Percentiles rank a stretch among this genome's conserved stretches.
Evolutionary conservation across 192 early-diverging fungal species (phyloP).

Genomic region (Backusella circina): DNA sequence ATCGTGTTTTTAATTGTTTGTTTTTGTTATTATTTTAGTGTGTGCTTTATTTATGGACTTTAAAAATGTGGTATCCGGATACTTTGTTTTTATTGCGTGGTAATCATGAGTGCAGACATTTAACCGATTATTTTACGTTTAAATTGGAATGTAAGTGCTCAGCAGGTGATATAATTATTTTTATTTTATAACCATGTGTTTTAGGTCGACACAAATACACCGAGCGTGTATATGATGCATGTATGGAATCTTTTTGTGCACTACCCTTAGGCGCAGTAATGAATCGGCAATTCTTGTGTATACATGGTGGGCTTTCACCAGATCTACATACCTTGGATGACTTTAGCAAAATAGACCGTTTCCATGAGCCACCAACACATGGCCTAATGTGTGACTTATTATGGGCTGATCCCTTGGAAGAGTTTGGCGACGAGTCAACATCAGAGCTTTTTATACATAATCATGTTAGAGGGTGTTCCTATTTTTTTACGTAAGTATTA

Average conservation of each 20-base stretch:
- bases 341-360: constrained; percentile 78
- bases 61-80: constrained; percentile 91
- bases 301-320: constrained; percentile 94
- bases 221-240: constrained; percentile 86
- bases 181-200: not conserved
- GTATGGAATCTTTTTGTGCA: constrained; percentile 87
- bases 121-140: constrained; percentile 98
- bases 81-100: constrained; percentile 88
- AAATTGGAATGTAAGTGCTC: constrained; percentile 85
- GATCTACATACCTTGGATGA: constrained; percentile 92
- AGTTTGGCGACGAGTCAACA: constrained; percentile 88
- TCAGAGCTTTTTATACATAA: constrained; percentile 85
- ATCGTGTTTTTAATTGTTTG: not conserved
- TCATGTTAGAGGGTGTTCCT: constrained; percentile 88
- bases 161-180: not conserved
- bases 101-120: constrained; percentile 96
- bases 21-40: constrained; percentile 53
- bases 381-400: constrained; percentile 92
- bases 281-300: constrained; percentile 95
- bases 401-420: constrained; percentile 93
- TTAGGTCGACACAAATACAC: constrained; percentile 92
- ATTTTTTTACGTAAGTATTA: constrained; percentile 61
- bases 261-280: constrained; percentile 91
- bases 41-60: constrained; percentile 83
- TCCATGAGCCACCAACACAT: constrained; percentile 90